Conservation (phyloP, 495 filamentous ascomycete species). For the Aspergillus hancockii region DNA sequence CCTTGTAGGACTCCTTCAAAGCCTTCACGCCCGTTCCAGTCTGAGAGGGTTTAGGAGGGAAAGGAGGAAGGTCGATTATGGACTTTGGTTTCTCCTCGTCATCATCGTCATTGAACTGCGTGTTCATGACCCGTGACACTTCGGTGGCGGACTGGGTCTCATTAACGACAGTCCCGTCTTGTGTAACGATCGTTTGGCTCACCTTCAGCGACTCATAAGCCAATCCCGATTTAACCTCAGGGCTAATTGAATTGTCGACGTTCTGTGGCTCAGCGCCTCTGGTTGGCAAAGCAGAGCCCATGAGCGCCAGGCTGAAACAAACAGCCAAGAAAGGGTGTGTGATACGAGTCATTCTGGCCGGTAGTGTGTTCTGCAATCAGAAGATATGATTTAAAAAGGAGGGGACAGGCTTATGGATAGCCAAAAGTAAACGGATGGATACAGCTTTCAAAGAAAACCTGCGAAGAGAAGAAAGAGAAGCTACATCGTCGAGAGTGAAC, state of each 20-base stretch:
- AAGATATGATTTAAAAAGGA: conserved; percentile 6
- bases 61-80: neutral
- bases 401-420: conserved; percentile 15
- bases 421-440: neutral
- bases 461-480: neutral
- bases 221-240: conserved; percentile 15
- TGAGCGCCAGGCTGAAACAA: conserved; percentile 33
- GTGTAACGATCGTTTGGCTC: conserved; percentile 2
- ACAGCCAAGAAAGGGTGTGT: conserved; percentile 34
- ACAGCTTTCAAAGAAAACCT: neutral
- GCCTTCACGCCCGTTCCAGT: neutral
- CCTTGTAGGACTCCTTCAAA: neutral
- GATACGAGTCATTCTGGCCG: conserved; percentile 39
- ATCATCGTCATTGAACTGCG: neutral
- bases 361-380: conserved; percentile 13
- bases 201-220: conserved; percentile 20
- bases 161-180: neutral
- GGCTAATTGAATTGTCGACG: conserved; percentile 3
- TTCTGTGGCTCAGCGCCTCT: conserved; percentile 22
- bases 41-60: neutral
- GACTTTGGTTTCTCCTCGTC: neutral
- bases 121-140: conserved; percentile 22
- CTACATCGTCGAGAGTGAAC: neutral
- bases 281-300: conserved; percentile 34
- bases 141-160: conserved; percentile 19